Evolutionary conservation across 371 early-diverging fungal species (phyloP).

Genomic region (Mucor indicus): DNA sequence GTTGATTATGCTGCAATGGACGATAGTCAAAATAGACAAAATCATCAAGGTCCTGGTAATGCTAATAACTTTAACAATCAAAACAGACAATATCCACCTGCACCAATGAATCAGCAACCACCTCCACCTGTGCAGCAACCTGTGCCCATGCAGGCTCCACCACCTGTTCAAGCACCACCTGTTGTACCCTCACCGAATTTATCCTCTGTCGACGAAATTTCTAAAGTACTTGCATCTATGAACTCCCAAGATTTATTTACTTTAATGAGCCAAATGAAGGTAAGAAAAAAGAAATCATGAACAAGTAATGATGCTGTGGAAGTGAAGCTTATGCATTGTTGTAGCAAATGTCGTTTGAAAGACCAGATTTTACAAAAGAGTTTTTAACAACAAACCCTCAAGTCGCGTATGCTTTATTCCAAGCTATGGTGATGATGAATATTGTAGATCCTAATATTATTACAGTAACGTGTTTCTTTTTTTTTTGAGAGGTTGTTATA

Average conservation of each 20-base stretch:
- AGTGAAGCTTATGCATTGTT: not conserved
- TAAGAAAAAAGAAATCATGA: slow-evolving; percentile 15
- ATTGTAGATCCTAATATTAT: slow-evolving; percentile 76
- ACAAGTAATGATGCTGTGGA: not conserved
- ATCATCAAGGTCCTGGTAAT: slow-evolving; percentile 19
- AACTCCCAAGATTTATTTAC: slow-evolving; percentile 70
- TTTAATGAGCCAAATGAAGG: slow-evolving; percentile 77
- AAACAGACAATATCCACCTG: slow-evolving; percentile 8
- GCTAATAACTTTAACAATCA: slow-evolving; percentile 19
- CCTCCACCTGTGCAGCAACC: slow-evolving; percentile 1
- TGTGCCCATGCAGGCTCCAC: slow-evolving; percentile 18
- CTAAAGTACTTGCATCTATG: slow-evolving; percentile 66
- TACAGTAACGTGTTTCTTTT: slow-evolving; percentile 47
- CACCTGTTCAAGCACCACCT: slow-evolving; percentile 20
- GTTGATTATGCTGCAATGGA: slow-evolving; percentile 84
- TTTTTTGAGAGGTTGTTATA: not conserved
- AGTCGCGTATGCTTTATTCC: slow-evolving; percentile 84
- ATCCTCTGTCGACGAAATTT: slow-evolving; percentile 55
- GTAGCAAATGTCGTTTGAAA: slow-evolving; percentile 52
- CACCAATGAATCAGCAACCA: slow-evolving; percentile 6
- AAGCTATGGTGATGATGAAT: slow-evolving; percentile 80
- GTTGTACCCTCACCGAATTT: slow-evolving; percentile 1
- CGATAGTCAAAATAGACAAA: slow-evolving; percentile 20
- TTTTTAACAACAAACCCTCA: slow-evolving; percentile 79
- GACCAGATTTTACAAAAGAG: slow-evolving; percentile 68